phyloP scores from a whole-genome alignment of 148 eudicot species.

The Persicaria tinctoria region DNA sequence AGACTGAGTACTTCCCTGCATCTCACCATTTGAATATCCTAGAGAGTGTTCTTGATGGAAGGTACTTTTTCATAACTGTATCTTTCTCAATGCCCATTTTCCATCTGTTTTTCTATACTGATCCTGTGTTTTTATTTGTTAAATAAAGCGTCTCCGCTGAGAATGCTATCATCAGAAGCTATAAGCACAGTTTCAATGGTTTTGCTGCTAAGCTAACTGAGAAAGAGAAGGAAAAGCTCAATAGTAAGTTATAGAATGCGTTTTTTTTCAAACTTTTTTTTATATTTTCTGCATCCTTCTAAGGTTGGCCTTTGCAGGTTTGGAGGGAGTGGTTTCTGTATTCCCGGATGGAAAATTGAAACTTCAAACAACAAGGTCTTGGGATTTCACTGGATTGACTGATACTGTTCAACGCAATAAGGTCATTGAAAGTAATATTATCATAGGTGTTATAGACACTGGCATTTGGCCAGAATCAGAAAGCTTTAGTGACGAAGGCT shows the following conservation, averaged over 20 bases:
- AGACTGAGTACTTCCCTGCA: constrained; percentile 14
- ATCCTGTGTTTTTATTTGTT: not conserved
- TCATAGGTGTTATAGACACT: constrained; percentile 68
- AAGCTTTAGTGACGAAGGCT: constrained; percentile 72
- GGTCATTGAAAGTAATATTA: constrained; percentile 45
- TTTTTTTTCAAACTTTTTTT: not conserved
- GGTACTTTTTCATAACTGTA: constrained; percentile 6
- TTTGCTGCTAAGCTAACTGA: constrained; percentile 34
- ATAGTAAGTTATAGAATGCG: not conserved
- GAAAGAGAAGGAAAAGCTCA: constrained; percentile 25
- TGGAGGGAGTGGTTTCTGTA: constrained; percentile 36
- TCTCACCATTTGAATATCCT: constrained; percentile 27
- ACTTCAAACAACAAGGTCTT: constrained; percentile 77
- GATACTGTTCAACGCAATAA: constrained; percentile 41
- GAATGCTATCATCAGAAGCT: constrained; percentile 23
- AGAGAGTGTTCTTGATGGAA: constrained; percentile 21
- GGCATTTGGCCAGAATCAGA: constrained; percentile 76
- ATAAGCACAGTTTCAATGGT: constrained; percentile 32
- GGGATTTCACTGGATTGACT: constrained; percentile 77
- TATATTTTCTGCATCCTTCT: not conserved
- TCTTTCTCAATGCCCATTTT: too few species aligned
- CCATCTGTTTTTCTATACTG: not conserved
- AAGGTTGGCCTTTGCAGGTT: constrained; percentile 15
- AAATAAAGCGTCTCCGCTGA: constrained; percentile 15
- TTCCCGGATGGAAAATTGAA: constrained; percentile 41